phyloP scores from a whole-genome alignment of 2,329 filamentous ascomycete genomes.

The Ophioceras dolichostomum region DNA sequence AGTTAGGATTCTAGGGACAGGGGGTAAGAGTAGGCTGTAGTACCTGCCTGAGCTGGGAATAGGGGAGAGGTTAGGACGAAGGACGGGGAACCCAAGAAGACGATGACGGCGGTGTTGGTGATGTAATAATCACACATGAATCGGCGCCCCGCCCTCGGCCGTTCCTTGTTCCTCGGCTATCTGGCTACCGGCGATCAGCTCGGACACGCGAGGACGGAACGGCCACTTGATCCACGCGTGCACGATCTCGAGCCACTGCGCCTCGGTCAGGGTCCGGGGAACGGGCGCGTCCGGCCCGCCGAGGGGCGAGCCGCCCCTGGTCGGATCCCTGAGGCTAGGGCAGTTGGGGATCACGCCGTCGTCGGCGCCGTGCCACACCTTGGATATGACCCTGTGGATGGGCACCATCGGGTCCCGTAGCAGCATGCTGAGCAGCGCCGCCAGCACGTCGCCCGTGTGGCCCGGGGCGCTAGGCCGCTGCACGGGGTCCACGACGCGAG shows the following conservation, averaged over 20 bases:
- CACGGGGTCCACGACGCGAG: slow-evolving; percentile 36
- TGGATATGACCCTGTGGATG: slow-evolving; percentile 31
- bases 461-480: slow-evolving; percentile 30
- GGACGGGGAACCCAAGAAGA: too few relatives aligned
- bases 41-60: too few relatives aligned
- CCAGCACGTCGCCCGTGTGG: slow-evolving; percentile 34
- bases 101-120: too few relatives aligned
- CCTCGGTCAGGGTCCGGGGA: slow-evolving; percentile 34
- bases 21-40: too few relatives aligned
- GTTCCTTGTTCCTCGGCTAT: too few relatives aligned
- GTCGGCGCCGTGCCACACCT: slow-evolving; percentile 46
- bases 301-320: slow-evolving; percentile 29
- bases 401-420: slow-evolving; percentile 8
- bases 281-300: slow-evolving; percentile 20
- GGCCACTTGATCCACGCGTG: slow-evolving; percentile 55
- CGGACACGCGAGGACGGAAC: slow-evolving; percentile 46
- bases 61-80: too few relatives aligned
- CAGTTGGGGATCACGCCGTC: slow-evolving; percentile 38
- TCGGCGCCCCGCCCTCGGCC: too few relatives aligned
- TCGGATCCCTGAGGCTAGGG: slow-evolving; percentile 33
- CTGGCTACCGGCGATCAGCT: too few relatives aligned
- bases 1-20: too few relatives aligned
- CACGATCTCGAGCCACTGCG: slow-evolving; percentile 45
- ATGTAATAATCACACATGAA: too few relatives aligned
- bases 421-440: slow-evolving; percentile 28